Base-by-base conservation (phyloP, 805 yeast genomes). In the Wilhelminamyces savonicus region DNA sequence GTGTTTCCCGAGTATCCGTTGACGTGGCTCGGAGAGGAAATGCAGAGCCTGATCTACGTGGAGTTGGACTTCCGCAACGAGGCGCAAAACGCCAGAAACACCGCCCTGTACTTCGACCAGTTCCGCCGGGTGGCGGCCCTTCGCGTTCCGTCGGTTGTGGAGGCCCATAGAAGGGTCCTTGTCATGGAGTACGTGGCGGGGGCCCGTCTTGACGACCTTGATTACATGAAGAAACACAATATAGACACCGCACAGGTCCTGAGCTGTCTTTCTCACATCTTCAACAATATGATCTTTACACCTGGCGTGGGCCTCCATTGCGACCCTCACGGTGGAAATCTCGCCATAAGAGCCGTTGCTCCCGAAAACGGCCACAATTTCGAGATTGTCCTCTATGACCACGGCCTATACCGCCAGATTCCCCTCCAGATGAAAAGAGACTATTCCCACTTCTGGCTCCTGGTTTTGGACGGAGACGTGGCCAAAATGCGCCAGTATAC, bases 301-400 rank as follows among this genome's bases (percentile, higher is more conserved):
- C 94, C 96, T 1, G 79, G 77, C 16, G 95, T 86, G 14, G 85
- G 90, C 1, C 73, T 92, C 24, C 99, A 92, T 53, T 92, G 98
- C 60, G 99, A 92, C 53, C 98, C 98, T 1, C 99, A 92, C 53
- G 95, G 95, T 8, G 99, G 99, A 0, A 92, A 92, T 48, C 62
- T 92, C 35, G 96, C 97, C 0, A 85, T 92, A 14, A 64, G 87
- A 32, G 44, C 55, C 8, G 31, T 50, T 7, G 23, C 30, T 9
- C 36, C 43, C 1, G 37, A 35, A 6, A 58, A 67, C 20, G 56
- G 67, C 5, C 86, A 80, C 49, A 88, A 90, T 51, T 92, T 92
- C 52, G 98, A 92, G 54, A 84, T 92, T 29, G 66, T 92, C 5
- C 65, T 92, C 13, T 94, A 86, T 52, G 99, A 92, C 57, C 98